Evolutionary conservation across 2,329 filamentous ascomycete genomes (phyloP).

Genomic region (Rachicladosporium sp.): DNA sequence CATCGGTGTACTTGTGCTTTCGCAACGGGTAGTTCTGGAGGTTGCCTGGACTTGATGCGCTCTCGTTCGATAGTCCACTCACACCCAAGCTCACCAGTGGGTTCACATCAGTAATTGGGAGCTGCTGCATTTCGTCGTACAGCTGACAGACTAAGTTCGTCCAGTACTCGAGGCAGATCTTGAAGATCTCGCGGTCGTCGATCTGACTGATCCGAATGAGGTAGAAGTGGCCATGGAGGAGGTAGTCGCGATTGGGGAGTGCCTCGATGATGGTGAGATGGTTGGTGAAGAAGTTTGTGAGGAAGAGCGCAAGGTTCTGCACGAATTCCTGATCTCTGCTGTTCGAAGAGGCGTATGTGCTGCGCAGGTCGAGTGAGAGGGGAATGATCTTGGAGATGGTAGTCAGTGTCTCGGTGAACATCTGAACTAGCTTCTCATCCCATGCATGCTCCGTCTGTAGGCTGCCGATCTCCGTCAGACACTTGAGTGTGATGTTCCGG

Average conservation of each 20-base stretch:
- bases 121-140: slow-evolving; percentile 96
- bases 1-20: slow-evolving; percentile 95
- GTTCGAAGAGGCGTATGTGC: slow-evolving; percentile 83
- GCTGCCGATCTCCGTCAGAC: slow-evolving; percentile 91
- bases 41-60: slow-evolving; percentile 73
- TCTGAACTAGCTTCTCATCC: slow-evolving; percentile 89
- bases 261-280: slow-evolving; percentile 92
- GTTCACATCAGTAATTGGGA: slow-evolving; percentile 87
- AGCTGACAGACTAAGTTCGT: slow-evolving; percentile 95
- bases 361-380: slow-evolving; percentile 76
- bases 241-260: slow-evolving; percentile 84
- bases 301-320: slow-evolving; percentile 87
- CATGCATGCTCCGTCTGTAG: slow-evolving; percentile 79
- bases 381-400: slow-evolving; percentile 91
- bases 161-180: slow-evolving; percentile 98
- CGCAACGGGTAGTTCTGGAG: slow-evolving; percentile 83
- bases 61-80: slow-evolving; percentile 58
- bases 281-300: slow-evolving; percentile 93
- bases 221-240: slow-evolving; percentile 94
- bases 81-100: slow-evolving; percentile 71
- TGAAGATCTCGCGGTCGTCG: slow-evolving; percentile 97
- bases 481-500: slow-evolving; percentile 92
- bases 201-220: slow-evolving; percentile 97
- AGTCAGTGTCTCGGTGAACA: slow-evolving; percentile 95
- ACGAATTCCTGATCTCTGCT: slow-evolving; percentile 93